These are phyloP conservation scores for Candida glaebosa DNA, from an alignment of 805 yeast species.

Conservation along the genomic window DNA sequence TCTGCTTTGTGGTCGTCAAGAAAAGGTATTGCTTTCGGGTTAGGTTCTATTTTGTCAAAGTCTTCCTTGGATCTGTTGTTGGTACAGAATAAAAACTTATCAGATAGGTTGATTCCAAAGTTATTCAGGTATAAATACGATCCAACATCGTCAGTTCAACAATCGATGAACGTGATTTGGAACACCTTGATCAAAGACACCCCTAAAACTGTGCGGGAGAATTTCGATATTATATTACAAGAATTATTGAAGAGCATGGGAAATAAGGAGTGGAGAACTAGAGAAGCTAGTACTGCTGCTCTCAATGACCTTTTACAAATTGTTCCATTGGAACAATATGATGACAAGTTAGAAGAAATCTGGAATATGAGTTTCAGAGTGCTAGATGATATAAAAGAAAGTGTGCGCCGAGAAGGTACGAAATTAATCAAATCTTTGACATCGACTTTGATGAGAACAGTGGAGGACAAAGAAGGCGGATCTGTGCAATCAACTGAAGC, in stretches of 20 bases:
- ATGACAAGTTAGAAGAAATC: constrained; percentile 53
- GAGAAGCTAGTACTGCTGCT: constrained; percentile 83
- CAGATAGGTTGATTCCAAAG: constrained; percentile 70
- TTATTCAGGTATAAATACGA: constrained; percentile 82
- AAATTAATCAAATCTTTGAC: constrained; percentile 66
- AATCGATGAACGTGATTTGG: constrained; percentile 91
- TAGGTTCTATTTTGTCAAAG: constrained; percentile 80
- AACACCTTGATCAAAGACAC: constrained; percentile 60
- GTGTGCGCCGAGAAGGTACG: constrained; percentile 80
- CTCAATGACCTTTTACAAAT: constrained; percentile 65
- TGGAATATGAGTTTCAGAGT: constrained; percentile 88
- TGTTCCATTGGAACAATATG: constrained; percentile 52
- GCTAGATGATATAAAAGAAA: constrained; percentile 92
- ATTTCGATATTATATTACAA: constrained; percentile 55
- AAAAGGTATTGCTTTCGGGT: constrained; percentile 91
- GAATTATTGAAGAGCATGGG: constrained; percentile 71
- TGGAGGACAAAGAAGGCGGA: constrained; percentile 44
- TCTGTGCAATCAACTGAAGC: constrained; percentile 43
- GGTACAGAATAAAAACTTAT: constrained; percentile 47
- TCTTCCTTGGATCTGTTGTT: constrained; percentile 65
- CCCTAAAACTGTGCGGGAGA: constrained; percentile 47
- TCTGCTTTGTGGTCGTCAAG: constrained; percentile 90
- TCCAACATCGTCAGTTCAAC: constrained; percentile 70
- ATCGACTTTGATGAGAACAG: constrained; percentile 53
- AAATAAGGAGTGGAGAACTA: constrained; percentile 84